Evolutionary conservation across 331 rosid genomes (phyloP), one percentile per base, ranked within the genome.

Genomic region (Ulmus americana): DNA sequence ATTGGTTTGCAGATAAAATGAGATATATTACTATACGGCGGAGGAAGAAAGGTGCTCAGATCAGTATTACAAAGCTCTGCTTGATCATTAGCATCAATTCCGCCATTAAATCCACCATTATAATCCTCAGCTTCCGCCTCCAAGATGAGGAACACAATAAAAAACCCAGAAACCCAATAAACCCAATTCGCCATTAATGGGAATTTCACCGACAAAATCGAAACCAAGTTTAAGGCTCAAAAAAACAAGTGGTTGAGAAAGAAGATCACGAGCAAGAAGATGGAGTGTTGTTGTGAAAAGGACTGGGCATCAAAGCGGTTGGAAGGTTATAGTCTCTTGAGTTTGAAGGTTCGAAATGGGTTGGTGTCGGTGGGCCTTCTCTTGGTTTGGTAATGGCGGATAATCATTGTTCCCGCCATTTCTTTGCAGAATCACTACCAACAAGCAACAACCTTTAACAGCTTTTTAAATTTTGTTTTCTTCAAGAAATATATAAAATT

Each of bases 1-100:
- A 94, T 75, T 54, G 97, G 95, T 74, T 60, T 90, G 73, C 99
- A 94, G 45, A 76, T 61, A 52, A 80, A 67, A 66, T 77, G 58
- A 52, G 99, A 69, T 67, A 86, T 68, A 61, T 94, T 94, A 52
- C 79, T 79, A 75, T 77, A 94, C 0, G 99, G 99, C 39, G 99
- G 88, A 12, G 90, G 99, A 55, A 94, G 92, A 65, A 87, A 94
- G 70, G 68, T 73, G 55, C 77, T 85, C 68, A 84, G 73, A 70
- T 90, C 90, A 59, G 83, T 81, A 49, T 71, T 77, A 35, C 84
- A 67, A 55, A 77, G 77, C 70, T 78, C 80, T 53, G 86, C 55
- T 57, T 66, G 44, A 40, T 3, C 60, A 8, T n/a, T 13, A 15
- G 70, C 79, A 16, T 54, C 14, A 46, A 10, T 49, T 18, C 81